Evolutionary conservation across 2,329 filamentous ascomycete species (phyloP).

Genomic region (Stachybotrys elegans): DNA sequence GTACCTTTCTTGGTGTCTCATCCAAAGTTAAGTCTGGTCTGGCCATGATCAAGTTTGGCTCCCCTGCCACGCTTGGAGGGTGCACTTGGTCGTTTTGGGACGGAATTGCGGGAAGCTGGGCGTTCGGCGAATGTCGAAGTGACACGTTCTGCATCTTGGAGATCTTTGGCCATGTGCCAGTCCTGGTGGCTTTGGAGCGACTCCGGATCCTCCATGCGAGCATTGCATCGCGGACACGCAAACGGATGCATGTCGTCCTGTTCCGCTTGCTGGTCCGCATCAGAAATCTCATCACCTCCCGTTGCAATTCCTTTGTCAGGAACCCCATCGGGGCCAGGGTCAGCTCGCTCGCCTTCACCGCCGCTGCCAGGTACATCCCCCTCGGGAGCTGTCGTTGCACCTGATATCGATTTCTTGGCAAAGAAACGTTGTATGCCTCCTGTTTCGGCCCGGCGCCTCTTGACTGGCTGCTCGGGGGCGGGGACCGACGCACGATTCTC

Average conservation of each 20-base stretch:
- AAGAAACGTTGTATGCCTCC: slow-evolving; percentile 56
- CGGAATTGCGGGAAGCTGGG: slow-evolving; percentile 23
- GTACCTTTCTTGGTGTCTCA: slow-evolving; percentile 33
- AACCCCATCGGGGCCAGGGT: no score
- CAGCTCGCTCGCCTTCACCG: slow-evolving; percentile 10
- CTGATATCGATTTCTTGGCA: slow-evolving; percentile 30
- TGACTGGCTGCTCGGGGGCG: slow-evolving; percentile 18
- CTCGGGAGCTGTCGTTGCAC: slow-evolving; percentile 17
- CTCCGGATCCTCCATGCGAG: slow-evolving; percentile 51
- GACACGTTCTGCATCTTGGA: slow-evolving; percentile 62
- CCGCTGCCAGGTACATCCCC: slow-evolving; percentile 11
- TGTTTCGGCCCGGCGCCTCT: slow-evolving; percentile 34
- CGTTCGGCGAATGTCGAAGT: slow-evolving; percentile 37
- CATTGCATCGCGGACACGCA: slow-evolving; percentile 61
- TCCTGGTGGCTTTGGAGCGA: slow-evolving; percentile 74
- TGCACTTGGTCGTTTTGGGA: slow-evolving; percentile 25
- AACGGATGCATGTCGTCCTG: slow-evolving; percentile 17
- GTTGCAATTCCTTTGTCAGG: no score
- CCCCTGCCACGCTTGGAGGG: slow-evolving; percentile 35
- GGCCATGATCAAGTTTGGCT: slow-evolving; percentile 48
- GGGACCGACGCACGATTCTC: slow-evolving; percentile 14
- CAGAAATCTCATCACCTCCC: no score
- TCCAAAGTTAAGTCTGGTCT: slow-evolving; percentile 57
- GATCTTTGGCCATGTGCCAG: slow-evolving; percentile 89
- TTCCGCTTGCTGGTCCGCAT: no score